These are phyloP conservation scores for Penicillium pancosmium DNA, from an alignment of 495 filamentous ascomycete genomes.

Conservation along the genomic window DNA sequence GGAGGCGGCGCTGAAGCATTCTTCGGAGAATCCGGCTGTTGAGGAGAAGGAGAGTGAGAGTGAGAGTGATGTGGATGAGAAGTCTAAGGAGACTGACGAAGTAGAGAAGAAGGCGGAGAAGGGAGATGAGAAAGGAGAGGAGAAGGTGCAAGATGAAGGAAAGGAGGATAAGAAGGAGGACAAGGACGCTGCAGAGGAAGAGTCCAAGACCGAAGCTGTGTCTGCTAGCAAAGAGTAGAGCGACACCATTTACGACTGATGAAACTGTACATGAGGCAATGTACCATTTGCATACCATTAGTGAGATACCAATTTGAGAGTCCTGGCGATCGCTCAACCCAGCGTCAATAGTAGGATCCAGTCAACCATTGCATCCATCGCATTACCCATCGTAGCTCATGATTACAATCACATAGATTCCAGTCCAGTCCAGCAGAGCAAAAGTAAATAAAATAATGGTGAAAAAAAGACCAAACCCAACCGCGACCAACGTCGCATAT, in stretches of 20 bases:
- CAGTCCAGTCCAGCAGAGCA: background rate
- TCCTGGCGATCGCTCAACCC: slow-evolving; percentile 8
- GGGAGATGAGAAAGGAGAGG: background rate
- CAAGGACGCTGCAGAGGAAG: slow-evolving; percentile 26
- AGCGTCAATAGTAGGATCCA: background rate
- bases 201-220: slow-evolving; percentile 31
- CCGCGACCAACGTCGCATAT: background rate
- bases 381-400: slow-evolving; percentile 20
- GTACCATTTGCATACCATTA: slow-evolving; percentile 12
- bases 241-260: slow-evolving; percentile 20
- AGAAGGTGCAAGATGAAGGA: slow-evolving; percentile 1
- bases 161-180: slow-evolving; percentile 9
- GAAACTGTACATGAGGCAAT: slow-evolving; percentile 21
- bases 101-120: background rate
- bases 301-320: slow-evolving; percentile 23
- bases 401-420: slow-evolving; percentile 19
- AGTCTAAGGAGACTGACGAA: slow-evolving; percentile 9
- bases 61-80: background rate
- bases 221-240: slow-evolving; percentile 29
- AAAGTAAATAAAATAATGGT: slow-evolving; percentile 7
- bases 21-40: slow-evolving; percentile 30
- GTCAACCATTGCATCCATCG: slow-evolving; percentile 21
- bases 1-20: slow-evolving; percentile 27
- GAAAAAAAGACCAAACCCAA: slow-evolving; percentile 12
- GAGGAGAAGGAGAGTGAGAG: slow-evolving; percentile 16